Evolutionary conservation across 2,329 filamentous ascomycete species (phyloP).

Genomic region (Cladosporium sp.): DNA sequence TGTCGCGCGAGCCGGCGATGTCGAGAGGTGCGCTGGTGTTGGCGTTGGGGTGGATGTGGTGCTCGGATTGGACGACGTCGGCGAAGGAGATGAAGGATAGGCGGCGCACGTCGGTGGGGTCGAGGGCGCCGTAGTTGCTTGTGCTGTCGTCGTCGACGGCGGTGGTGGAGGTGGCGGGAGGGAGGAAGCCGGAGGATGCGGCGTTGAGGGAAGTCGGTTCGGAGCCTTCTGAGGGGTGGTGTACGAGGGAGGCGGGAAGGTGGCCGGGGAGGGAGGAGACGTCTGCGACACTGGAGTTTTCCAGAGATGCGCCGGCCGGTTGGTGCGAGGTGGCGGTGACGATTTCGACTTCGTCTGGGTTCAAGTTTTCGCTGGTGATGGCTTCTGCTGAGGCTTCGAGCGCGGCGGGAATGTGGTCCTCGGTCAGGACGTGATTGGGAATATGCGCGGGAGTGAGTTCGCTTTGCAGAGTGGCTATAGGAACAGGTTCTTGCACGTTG

Average conservation of each 20-base stretch:
- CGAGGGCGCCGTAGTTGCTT: conserved; percentile 73
- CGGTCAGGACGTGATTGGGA: conserved; percentile 86
- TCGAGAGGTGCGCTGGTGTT: conserved; percentile 12
- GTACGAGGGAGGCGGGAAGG: conserved; percentile 9
- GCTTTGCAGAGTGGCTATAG: conserved; percentile 51
- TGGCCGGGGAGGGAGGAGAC: conserved; percentile 20
- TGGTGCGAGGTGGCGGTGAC: conserved; percentile 83
- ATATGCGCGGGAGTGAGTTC: conserved; percentile 68
- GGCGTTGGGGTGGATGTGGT: conserved; percentile 53
- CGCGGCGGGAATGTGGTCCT: conserved; percentile 89
- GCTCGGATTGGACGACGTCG: conserved; percentile 85
- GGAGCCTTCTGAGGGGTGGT: conserved; percentile 18
- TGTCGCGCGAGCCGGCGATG: conserved; percentile 57
- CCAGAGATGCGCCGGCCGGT: conserved; percentile 57
- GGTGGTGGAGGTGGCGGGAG: conserved; percentile 42
- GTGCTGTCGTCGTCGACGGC: conserved; percentile 53
- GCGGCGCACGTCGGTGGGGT: conserved; percentile 73
- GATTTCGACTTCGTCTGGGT: conserved; percentile 89
- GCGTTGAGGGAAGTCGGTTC: conserved; percentile 64
- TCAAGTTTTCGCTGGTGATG: conserved; percentile 80
- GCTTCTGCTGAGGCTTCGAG: conserved; percentile 87
- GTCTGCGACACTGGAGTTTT: conserved; percentile 28
- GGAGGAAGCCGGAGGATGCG: conserved; percentile 77
- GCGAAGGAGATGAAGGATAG: conserved; percentile 96
- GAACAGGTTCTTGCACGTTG: conserved; percentile 71